Evolutionary conservation across 1,139 yeast genomes (phyloP), one percentile per base, ranked within the genome.

Genomic region (Debaryomyces sp.): DNA sequence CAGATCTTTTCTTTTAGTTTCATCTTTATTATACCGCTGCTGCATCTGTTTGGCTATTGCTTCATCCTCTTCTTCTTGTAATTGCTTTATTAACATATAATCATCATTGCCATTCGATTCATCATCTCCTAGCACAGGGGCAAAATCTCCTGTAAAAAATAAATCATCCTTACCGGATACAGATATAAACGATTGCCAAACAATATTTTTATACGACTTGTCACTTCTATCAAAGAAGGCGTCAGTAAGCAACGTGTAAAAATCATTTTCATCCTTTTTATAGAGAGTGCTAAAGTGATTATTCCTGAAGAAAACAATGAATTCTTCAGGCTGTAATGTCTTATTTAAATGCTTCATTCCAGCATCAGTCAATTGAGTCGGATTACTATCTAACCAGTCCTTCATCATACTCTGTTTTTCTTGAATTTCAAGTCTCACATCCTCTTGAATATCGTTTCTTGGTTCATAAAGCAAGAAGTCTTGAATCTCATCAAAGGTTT

Each of bases 231-330:
- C 57, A 57, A 83, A 87, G 1, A 94, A 89, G 18, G 78, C 70
- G 63, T 91, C 97, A 2, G 96, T 88, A 7, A 89, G 83, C 41
- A 91, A 66, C 4, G 82, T 62, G 64, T 82, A 83, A 50, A 89
- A 66, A 57, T 77, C 78, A 46, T 72, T 65, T 54, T 75, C 66
- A 41, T 67, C 62, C 44, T 75, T 74, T 60, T 87, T 87, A 61
- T 79, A 79, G 10, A 90, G 66, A 0, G 96, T 87, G 50, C 81
- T 80, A 66, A 89, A 91, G 65, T 90, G 97, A 64, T 90, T 89
- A 64, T 91, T 91, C 58, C 96, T 75, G 71, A 91, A 91, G 50
- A 91, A 78, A 0, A 91, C 82, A 1, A 84, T 77, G 52, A 87
- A 75, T 39, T 70, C 70, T 44, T 69, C 72, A 5, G 56, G 49